phyloP scores from a whole-genome alignment of 208 protist species.

The Crithidia bombi region DNA sequence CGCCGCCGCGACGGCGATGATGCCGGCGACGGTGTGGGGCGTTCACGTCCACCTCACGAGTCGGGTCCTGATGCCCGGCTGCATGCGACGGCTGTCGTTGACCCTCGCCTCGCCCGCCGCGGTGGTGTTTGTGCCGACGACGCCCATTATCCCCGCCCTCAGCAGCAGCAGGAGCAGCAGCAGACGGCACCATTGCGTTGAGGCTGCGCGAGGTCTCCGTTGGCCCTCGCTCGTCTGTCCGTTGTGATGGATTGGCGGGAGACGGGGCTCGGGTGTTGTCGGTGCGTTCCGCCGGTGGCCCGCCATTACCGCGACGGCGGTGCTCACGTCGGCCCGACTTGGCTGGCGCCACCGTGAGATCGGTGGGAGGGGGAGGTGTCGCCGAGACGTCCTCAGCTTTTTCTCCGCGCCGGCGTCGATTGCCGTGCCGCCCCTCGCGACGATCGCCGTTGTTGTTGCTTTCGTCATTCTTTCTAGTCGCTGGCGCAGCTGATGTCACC shows the following conservation, averaged over 20 bases:
- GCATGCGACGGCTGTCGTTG: not conserved
- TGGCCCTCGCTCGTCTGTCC: not conserved
- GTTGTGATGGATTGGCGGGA: slow-evolving; percentile 1
- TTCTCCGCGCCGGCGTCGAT: slow-evolving; percentile 9
- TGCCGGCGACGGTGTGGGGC: slow-evolving; percentile 1
- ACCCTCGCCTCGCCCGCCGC: not conserved
- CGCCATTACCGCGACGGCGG: slow-evolving; percentile 4
- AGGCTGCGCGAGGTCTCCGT: slow-evolving; percentile 8
- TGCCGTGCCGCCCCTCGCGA: slow-evolving; percentile 10
- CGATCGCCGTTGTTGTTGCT: not conserved
- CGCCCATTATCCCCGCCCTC: not conserved
- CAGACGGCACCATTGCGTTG: not conserved
- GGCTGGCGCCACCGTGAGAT: not conserved
- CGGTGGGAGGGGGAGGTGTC: not conserved
- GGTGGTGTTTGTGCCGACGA: slow-evolving; percentile 22
- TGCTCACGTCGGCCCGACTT: slow-evolving; percentile 13
- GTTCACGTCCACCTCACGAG: not conserved
- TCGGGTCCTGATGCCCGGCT: not conserved
- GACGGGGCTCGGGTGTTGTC: slow-evolving; percentile 19
- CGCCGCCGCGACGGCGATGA: not conserved
- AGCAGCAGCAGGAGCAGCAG: not conserved
- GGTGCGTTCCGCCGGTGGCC: slow-evolving; percentile 4
- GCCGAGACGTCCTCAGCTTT: not conserved
- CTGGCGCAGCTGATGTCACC: not conserved
- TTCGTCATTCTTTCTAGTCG: not conserved